phyloP scores from a whole-genome alignment of 306 rosid species.

The Cyclanthera cordifolia region DNA sequence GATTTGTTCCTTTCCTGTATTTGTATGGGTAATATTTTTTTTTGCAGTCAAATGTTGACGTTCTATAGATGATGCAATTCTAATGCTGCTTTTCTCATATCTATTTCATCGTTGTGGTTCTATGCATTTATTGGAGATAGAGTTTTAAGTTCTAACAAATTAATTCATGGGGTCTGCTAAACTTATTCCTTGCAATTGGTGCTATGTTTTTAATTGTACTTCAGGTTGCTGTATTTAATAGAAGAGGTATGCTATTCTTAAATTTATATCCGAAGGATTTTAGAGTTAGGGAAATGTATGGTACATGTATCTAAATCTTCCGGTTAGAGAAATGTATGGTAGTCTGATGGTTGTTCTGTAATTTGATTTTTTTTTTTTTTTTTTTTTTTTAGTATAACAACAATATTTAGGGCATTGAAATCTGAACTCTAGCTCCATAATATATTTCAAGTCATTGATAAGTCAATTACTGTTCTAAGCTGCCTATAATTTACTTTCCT shows the following conservation, averaged over 20 bases:
- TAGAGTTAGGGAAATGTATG: not conserved
- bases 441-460: too few relatives aligned
- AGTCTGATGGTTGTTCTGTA: too few relatives aligned
- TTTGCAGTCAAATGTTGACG: constrained; percentile 2
- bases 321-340: too few relatives aligned
- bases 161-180: not conserved
- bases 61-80: not conserved
- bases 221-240: too few relatives aligned
- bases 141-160: not conserved
- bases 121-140: constrained; percentile 4
- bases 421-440: too few relatives aligned
- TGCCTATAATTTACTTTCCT: too few relatives aligned
- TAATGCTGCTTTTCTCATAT: constrained; percentile 4
- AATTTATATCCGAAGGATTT: not conserved
- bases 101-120: constrained; percentile 4
- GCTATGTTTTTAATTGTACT: constrained; percentile 12
- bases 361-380: too few relatives aligned
- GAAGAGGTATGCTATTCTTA: constrained; percentile 19
- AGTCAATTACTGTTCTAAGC: too few relatives aligned
- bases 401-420: too few relatives aligned
- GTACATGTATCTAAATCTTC: too few relatives aligned
- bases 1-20: not conserved
- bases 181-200: too few relatives aligned
- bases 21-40: not conserved
- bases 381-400: too few relatives aligned